These are phyloP conservation scores for Termitomyces eurrhizus DNA, from an alignment of 768 basidiomycete species.

Conservation along the genomic window DNA sequence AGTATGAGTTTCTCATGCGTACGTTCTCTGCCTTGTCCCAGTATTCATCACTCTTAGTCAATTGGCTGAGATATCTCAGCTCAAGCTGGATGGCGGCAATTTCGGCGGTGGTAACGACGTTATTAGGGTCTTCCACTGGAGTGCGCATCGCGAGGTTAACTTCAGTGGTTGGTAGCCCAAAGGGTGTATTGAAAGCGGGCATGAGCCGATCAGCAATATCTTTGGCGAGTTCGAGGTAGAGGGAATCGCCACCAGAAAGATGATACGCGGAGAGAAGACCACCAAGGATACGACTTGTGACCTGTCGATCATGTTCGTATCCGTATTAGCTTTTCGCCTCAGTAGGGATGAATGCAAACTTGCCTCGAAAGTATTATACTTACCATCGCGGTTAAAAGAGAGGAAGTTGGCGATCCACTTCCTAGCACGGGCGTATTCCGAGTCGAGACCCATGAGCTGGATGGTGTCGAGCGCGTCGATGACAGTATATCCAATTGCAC, in stretches of 20 bases:
- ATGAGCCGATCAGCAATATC: constrained; percentile 86
- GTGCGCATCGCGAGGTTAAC: constrained; percentile 64
- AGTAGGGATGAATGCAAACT: constrained; percentile 15
- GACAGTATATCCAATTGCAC: constrained; percentile 89
- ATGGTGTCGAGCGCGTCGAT: constrained; percentile 88
- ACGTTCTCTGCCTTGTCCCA: constrained; percentile 85
- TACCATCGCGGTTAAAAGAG: constrained; percentile 74
- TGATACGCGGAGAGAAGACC: constrained; percentile 87
- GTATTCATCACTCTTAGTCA: constrained; percentile 76
- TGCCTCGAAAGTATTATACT: constrained; percentile 90
- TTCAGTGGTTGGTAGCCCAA: constrained; percentile 74
- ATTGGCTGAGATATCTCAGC: constrained; percentile 74
- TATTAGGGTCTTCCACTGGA: constrained; percentile 60
- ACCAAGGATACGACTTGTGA: constrained; percentile 89
- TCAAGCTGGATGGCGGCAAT: constrained; percentile 87
- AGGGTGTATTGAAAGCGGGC: constrained; percentile 76
- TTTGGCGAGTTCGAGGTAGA: constrained; percentile 74
- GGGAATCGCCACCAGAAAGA: constrained; percentile 63
- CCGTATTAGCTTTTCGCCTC: not conserved
- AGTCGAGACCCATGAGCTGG: constrained; percentile 78
- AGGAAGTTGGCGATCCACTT: constrained; percentile 71
- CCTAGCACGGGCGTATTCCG: constrained; percentile 78
- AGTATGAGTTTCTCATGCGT: not conserved
- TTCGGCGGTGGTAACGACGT: constrained; percentile 79
- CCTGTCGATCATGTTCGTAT: constrained; percentile 40